phyloP scores from a whole-genome alignment of 1,139 yeast genomes.

The Candida sanyaensis region DNA sequence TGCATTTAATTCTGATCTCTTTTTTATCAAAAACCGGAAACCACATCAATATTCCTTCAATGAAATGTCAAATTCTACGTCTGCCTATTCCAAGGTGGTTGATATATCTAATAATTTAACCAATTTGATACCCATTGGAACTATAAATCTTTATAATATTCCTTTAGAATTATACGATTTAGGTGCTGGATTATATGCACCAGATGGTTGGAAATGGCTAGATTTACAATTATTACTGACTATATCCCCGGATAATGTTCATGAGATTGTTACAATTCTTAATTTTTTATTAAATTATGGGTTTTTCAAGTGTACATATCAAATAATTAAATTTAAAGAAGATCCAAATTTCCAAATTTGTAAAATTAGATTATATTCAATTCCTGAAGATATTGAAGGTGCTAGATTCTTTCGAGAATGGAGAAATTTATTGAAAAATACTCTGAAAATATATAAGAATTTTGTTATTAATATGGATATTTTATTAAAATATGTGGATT shows the following conservation, averaged over 20 bases:
- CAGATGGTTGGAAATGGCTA: slow-evolving; percentile 52
- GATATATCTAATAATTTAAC: slow-evolving; percentile 41
- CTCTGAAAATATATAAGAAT: slow-evolving; percentile 23
- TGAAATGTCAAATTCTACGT: slow-evolving; percentile 3
- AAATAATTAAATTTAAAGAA: slow-evolving; percentile 15
- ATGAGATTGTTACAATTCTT: slow-evolving; percentile 29
- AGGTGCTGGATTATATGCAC: slow-evolving; percentile 29
- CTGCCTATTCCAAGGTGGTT: slow-evolving; percentile 15
- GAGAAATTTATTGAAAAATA: slow-evolving; percentile 24
- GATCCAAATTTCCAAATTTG: slow-evolving; percentile 17
- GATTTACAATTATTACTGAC: slow-evolving; percentile 31
- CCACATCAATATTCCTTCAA: too few species aligned
- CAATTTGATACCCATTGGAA: slow-evolving; percentile 49
- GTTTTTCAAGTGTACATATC: slow-evolving; percentile 48
- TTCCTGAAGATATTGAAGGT: slow-evolving; percentile 50
- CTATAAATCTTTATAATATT: slow-evolving; percentile 39
- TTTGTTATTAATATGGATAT: slow-evolving; percentile 31
- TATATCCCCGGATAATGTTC: neutral
- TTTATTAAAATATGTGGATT: slow-evolving; percentile 19
- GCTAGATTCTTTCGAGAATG: slow-evolving; percentile 31
- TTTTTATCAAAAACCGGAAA: too few species aligned
- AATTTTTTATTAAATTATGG: slow-evolving; percentile 40
- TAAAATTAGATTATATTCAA: slow-evolving; percentile 47
- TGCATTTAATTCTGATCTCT: too few species aligned
- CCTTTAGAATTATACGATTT: slow-evolving; percentile 32